Evolutionary conservation across 176 grass and related monocot species (phyloP).

Genomic region (Thalia dealbata): DNA sequence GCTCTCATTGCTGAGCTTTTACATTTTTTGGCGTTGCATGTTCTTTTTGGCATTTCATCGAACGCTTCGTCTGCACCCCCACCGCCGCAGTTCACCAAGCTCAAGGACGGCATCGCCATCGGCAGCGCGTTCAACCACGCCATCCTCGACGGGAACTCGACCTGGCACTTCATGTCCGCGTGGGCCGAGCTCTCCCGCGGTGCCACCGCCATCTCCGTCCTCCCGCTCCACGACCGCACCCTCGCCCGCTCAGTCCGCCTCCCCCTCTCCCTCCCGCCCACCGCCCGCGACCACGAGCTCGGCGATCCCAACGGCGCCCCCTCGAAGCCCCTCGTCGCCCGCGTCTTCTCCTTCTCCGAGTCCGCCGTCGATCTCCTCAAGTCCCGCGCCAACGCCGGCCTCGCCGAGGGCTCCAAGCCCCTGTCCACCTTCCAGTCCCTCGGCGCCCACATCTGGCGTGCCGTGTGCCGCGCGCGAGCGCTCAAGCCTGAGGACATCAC

Average conservation of each 20-base stretch:
- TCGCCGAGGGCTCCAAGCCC: constrained; percentile 36
- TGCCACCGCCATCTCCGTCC: constrained; percentile 9
- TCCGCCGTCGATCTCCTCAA: constrained; percentile 48
- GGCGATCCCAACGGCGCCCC: constrained; percentile 67
- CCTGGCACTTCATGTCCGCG: constrained; percentile 94
- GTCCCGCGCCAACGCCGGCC: constrained; percentile 50
- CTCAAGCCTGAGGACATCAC: constrained; percentile 79
- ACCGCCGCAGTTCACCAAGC: constrained; percentile 58
- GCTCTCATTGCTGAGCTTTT: background rate
- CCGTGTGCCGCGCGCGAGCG: constrained; percentile 56
- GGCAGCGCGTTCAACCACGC: constrained; percentile 97
- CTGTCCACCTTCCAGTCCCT: constrained; percentile 95
- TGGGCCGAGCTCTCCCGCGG: constrained; percentile 79
- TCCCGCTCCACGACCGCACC: constrained; percentile 49
- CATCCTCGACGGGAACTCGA: constrained; percentile 77
- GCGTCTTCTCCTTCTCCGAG: constrained; percentile 71
- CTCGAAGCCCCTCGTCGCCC: constrained; percentile 45
- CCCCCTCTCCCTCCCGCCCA: constrained; percentile 42
- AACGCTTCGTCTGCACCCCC: background rate
- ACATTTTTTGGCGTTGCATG: too few relatives aligned
- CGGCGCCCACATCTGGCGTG: constrained; percentile 71
- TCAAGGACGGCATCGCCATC: constrained; percentile 71
- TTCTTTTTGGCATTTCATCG: too few relatives aligned
- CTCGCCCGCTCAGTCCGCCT: constrained; percentile 54
- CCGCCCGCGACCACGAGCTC: constrained; percentile 55